Conservation (phyloP, 2,329 filamentous ascomycete species). For the Colletotrichum caudatum region DNA sequence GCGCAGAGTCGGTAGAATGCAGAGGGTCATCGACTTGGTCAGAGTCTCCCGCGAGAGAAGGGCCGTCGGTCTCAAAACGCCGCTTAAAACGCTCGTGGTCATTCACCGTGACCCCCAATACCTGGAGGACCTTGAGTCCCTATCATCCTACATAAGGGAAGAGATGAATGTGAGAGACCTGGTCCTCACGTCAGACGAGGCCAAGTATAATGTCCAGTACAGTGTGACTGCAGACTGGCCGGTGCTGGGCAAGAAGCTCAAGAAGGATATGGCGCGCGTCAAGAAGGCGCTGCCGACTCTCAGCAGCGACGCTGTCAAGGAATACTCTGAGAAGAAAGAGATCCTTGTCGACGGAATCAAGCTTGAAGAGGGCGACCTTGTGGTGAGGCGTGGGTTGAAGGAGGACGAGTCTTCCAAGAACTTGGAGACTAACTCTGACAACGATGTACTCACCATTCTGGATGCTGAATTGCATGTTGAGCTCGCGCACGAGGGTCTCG, state of each 20-base stretch:
- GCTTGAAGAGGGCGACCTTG: constrained; percentile 84
- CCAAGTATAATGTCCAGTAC: constrained; percentile 92
- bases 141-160: constrained; percentile 90
- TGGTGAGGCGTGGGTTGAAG: constrained; percentile 82
- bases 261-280: constrained; percentile 92
- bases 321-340: constrained; percentile 78
- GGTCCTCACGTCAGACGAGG: constrained; percentile 86
- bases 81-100: constrained; percentile 88
- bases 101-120: constrained; percentile 87
- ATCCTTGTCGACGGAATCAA: constrained; percentile 89
- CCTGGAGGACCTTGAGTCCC: constrained; percentile 85
- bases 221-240: constrained; percentile 93
- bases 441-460: constrained; percentile 92
- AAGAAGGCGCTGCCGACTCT: constrained; percentile 89
- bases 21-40: constrained; percentile 92
- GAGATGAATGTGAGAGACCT: constrained; percentile 92
- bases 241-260: constrained; percentile 93
- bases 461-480: constrained; percentile 86
- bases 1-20: constrained; percentile 89
- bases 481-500: constrained; percentile 87
- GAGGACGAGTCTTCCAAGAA: constrained; percentile 77
- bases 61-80: constrained; percentile 88
- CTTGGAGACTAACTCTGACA: constrained; percentile 88
- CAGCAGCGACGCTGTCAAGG: constrained; percentile 83
- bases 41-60: constrained; percentile 88